Conservation (phyloP, 2,329 filamentous ascomycete species). For the Rhynchosporium graminicola region DNA sequence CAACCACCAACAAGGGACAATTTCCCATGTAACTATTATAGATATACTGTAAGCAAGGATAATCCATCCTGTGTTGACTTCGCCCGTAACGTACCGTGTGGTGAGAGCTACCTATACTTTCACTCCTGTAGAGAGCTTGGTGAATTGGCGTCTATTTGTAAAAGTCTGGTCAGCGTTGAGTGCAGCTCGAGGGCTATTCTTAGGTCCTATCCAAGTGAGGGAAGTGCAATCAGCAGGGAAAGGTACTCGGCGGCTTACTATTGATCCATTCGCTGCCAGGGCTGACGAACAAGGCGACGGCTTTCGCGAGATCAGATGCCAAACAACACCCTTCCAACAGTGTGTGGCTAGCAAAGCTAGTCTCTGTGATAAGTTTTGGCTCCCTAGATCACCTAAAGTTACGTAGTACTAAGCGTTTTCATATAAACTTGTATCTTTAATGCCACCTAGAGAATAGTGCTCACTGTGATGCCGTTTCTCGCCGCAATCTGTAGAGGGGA, state of each 20-base stretch:
- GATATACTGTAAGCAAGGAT: background rate
- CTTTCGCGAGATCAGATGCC: conserved; percentile 1
- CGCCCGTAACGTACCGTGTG: too few species aligned
- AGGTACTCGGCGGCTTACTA: background rate
- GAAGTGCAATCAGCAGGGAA: background rate
- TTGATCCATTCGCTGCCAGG: background rate
- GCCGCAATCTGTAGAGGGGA: conserved; percentile 62
- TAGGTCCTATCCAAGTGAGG: too few species aligned
- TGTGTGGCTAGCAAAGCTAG: background rate
- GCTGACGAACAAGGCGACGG: conserved; percentile 1
- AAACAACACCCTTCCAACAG: background rate
- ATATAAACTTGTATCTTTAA: conserved; percentile 68
- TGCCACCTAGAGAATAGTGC: conserved; percentile 67
- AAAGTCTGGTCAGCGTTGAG: background rate
- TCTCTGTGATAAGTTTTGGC: conserved; percentile 1
- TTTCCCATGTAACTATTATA: background rate
- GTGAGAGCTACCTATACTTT: background rate
- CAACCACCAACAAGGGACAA: background rate
- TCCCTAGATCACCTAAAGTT: conserved; percentile 38
- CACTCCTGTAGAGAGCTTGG: background rate
- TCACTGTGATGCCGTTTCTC: conserved; percentile 63
- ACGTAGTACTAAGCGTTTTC: conserved; percentile 64
- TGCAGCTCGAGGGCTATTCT: background rate
- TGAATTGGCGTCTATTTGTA: conserved; percentile 2
- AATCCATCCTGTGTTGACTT: conserved; percentile 1